Evolutionary conservation across 495 filamentous ascomycete species (phyloP).

Genomic region (Staphylotrichum longicolle): DNA sequence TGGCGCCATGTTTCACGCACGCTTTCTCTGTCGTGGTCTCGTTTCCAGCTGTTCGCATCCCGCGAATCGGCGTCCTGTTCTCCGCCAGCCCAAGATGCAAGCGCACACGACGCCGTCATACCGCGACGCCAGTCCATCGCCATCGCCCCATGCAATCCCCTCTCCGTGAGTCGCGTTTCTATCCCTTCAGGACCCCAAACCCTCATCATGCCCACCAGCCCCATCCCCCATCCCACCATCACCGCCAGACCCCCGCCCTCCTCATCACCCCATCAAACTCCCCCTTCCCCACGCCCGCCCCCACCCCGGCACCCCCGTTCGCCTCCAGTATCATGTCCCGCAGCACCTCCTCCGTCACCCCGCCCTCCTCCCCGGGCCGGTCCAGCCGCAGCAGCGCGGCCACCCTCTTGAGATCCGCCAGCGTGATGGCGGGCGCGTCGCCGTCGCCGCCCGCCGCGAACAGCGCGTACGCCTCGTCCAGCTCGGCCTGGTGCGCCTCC

Average conservation of each 20-base stretch:
- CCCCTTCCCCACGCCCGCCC: constrained; percentile 66
- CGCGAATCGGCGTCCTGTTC: background rate
- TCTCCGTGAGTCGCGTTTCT: no score
- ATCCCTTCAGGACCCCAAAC: no score
- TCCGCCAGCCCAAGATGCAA: background rate
- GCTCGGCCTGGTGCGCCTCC: constrained; percentile 57
- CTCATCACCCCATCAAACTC: constrained; percentile 87
- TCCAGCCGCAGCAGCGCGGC: constrained; percentile 82
- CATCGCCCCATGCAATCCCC: background rate
- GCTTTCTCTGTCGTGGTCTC: no score
- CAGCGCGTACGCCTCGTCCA: constrained; percentile 73
- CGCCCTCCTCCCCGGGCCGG: constrained; percentile 38
- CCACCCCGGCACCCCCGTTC: constrained; percentile 72
- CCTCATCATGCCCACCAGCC: no score
- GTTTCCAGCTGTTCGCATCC: background rate
- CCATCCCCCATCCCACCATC: constrained; percentile 16
- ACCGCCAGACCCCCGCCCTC: constrained; percentile 75
- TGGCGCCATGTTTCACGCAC: background rate
- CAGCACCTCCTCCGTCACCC: constrained; percentile 76
- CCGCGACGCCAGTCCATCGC: no score
- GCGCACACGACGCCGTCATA: background rate
- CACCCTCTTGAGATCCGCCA: constrained; percentile 72
- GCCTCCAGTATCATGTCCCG: constrained; percentile 93
- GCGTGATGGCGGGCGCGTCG: constrained; percentile 56
- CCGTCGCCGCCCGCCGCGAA: constrained; percentile 52